Evolutionary conservation across 305 asterid species (phyloP).

Genomic region (Fraxinus baroniana): DNA sequence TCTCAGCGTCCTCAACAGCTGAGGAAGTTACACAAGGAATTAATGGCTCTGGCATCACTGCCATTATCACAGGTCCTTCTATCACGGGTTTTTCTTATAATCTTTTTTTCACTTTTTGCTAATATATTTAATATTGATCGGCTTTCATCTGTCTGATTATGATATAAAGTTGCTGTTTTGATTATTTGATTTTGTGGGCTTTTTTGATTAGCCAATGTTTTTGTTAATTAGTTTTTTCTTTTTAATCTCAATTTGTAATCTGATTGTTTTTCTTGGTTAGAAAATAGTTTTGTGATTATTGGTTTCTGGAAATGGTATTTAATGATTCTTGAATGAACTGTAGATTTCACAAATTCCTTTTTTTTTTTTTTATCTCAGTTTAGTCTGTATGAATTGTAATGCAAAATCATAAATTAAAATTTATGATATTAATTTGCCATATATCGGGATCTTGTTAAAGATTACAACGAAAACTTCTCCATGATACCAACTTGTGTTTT

Average conservation of each 20-base stretch:
- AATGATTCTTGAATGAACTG: not conserved
- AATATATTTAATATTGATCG: not conserved
- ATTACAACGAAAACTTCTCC: not conserved
- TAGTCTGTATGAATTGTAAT: not conserved
- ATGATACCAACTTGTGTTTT: not conserved
- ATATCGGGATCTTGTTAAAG: not conserved
- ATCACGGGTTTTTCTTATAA: not conserved
- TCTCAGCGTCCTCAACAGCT: slow-evolving; percentile 61
- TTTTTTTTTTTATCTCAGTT: not conserved
- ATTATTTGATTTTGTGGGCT: not conserved
- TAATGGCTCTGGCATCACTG: slow-evolving; percentile 65
- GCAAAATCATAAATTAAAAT: not conserved
- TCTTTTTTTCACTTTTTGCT: not conserved
- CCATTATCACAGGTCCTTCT: slow-evolving; percentile 59
- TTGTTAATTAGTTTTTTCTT: too few species aligned
- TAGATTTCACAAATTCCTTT: not conserved
- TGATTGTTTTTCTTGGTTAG: not conserved
- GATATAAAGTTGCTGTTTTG: not conserved
- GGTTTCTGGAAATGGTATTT: not conserved
- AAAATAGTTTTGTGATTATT: not conserved
- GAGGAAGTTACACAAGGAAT: slow-evolving; percentile 67
- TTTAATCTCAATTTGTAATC: not conserved
- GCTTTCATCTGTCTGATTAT: not conserved
- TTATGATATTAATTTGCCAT: not conserved
- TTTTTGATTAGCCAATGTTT: too few species aligned